Conservation (phyloP, 768 basidiomycete genomes). For the Podaxis pistillaris region DNA sequence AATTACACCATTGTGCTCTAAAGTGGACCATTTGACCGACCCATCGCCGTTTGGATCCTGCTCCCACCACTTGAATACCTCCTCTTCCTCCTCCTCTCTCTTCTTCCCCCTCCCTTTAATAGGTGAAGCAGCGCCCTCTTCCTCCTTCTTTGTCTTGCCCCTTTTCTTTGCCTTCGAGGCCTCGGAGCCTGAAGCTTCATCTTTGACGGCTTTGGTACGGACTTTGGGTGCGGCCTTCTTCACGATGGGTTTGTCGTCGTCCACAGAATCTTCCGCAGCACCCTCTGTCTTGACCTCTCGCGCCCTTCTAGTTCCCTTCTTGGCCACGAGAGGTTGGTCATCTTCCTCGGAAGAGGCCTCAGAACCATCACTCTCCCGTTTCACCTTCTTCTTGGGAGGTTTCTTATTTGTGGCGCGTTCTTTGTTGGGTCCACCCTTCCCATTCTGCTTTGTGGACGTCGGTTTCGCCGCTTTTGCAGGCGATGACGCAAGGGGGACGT, state of each 20-base stretch:
- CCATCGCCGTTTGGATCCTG: slow-evolving; percentile 69
- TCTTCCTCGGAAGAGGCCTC: slow-evolving; percentile 34
- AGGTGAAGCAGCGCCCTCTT: slow-evolving; percentile 30
- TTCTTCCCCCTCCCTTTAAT: slow-evolving; percentile 33
- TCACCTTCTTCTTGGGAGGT: slow-evolving; percentile 66
- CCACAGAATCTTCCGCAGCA: slow-evolving; percentile 40
- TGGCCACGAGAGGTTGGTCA: slow-evolving; percentile 33
- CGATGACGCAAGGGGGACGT: slow-evolving; percentile 70
- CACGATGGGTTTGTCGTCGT: slow-evolving; percentile 32
- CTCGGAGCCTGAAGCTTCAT: slow-evolving; percentile 42
- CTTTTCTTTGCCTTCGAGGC: slow-evolving; percentile 47
- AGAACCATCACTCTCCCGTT: slow-evolving; percentile 40
- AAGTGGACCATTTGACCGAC: slow-evolving; percentile 88
- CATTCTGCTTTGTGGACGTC: slow-evolving; percentile 30
- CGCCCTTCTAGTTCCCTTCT: slow-evolving; percentile 38
- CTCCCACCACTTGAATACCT: slow-evolving; percentile 88
- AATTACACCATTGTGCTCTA: slow-evolving; percentile 91
- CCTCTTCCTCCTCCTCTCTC: slow-evolving; percentile 70
- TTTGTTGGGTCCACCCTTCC: slow-evolving; percentile 42
- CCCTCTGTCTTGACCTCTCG: slow-evolving; percentile 51
- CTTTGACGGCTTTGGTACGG: slow-evolving; percentile 50
- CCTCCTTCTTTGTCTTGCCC: slow-evolving; percentile 41
- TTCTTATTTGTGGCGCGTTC: slow-evolving; percentile 35
- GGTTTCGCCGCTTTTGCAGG: slow-evolving; percentile 45
- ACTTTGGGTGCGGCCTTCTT: slow-evolving; percentile 48